Evolutionary conservation across 2,329 filamentous ascomycete genomes (phyloP).

Genomic region (Aspergillus candidus): DNA sequence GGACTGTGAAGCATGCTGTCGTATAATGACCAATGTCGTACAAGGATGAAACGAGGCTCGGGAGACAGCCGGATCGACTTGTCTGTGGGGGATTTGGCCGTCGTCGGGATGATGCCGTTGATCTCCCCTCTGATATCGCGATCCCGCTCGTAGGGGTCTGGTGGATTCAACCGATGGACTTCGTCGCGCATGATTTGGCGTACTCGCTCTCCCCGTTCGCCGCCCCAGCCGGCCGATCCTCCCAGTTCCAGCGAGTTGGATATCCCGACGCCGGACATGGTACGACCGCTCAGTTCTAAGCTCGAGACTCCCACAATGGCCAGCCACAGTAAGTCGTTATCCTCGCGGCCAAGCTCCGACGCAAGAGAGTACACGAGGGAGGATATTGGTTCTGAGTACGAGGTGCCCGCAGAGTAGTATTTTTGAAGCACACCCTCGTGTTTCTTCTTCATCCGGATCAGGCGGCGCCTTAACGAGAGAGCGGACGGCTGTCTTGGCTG

Average conservation of each 20-base stretch:
- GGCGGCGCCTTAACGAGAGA: slow-evolving; percentile 62
- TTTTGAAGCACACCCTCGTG: slow-evolving; percentile 69
- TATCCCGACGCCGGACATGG: slow-evolving; percentile 67
- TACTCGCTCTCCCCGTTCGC: slow-evolving; percentile 73
- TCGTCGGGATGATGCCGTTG: slow-evolving; percentile 80
- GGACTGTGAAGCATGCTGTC: slow-evolving; percentile 98
- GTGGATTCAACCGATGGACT: slow-evolving; percentile 85
- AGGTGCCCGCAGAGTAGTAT: slow-evolving; percentile 83
- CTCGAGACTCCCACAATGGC: slow-evolving; percentile 93
- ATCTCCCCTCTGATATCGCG: slow-evolving; percentile 61
- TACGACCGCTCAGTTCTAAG: slow-evolving; percentile 83
- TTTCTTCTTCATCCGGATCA: slow-evolving; percentile 68
- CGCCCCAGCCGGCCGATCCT: slow-evolving; percentile 66
- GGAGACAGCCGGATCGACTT: slow-evolving; percentile 87
- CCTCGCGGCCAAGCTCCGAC: slow-evolving; percentile 89
- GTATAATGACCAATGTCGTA: slow-evolving; percentile 94
- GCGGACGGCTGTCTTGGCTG: slow-evolving; percentile 60
- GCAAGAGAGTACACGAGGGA: slow-evolving; percentile 92
- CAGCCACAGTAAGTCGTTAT: slow-evolving; percentile 93
- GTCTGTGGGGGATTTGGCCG: slow-evolving; percentile 81
- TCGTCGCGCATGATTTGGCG: slow-evolving; percentile 85
- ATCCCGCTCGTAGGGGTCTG: slow-evolving; percentile 52
- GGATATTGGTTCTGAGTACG: slow-evolving; percentile 90
- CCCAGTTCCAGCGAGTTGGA: slow-evolving; percentile 52
- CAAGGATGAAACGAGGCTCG: slow-evolving; percentile 85